Base-by-base conservation (phyloP, 2,329 filamentous ascomycete species). In the Zymoseptoria pseudotritici region DNA sequence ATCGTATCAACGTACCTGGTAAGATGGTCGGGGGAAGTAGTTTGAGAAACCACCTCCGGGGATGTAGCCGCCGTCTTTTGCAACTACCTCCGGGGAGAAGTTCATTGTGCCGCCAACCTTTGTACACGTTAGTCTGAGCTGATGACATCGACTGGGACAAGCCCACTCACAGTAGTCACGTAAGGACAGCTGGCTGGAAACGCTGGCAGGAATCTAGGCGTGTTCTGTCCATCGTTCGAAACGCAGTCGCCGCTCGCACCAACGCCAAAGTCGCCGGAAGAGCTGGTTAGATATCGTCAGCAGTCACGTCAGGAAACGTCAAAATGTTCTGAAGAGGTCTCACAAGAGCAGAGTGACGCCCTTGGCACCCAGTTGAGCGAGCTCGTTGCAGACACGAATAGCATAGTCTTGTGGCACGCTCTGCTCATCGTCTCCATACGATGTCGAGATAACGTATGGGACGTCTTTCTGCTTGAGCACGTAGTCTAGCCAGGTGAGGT, bases 391-490 rank as follows among this genome's bases (percentile, higher is more conserved):
- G 9, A 86, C 82, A 56, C 79, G 79, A 55, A 76, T 74, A 19
- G 83, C 82, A 66, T 87, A 88, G 17, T 79, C 78, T 2, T 74
- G 67, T 0, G 86, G 85, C 0, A 88, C 75, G 4, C 77, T 80
- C 68, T 86, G 82, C 71, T 88, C 86, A 55, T 83, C 79, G 61
- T 87, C 84, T 55, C 83, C 84, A 68, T 88, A 88, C 0, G 84
- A 86, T 8, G 82, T 84, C 53, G 79, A 82, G 65, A 88, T 80
- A 9, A 84, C 80, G 55, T 83, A 80, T 0, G 86, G 85, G 2
- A 88, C 75, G 21, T 81, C 70, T 0, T 71, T 66, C 13, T 85
- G 79, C 2, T 72, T 70, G 2, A 85, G 77, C 2, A 87, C 69
- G 69, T 82, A 82, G 56, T 81, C 77, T 5, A 86, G 76, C 75